These are phyloP conservation scores for Dujonia santamariae DNA, from an alignment of 1,139 yeast species.

Conservation along the genomic window DNA sequence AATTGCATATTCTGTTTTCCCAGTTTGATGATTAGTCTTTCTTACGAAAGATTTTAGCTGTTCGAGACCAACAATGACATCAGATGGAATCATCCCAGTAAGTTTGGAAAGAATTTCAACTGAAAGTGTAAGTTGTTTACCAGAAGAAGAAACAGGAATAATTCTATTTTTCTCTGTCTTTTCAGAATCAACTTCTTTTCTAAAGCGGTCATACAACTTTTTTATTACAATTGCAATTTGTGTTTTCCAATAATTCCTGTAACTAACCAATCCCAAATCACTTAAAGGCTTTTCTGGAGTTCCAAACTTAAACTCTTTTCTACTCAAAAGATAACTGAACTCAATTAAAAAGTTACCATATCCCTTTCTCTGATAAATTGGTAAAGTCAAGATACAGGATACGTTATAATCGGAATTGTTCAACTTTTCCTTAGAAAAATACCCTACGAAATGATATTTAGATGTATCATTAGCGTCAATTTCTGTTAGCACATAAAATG, in stretches of 20 bases:
- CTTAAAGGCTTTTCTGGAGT: constrained; percentile 95
- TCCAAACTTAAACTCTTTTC: constrained; percentile 75
- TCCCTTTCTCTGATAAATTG: constrained; percentile 84
- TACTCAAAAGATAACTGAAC: constrained; percentile 76
- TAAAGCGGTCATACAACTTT: constrained; percentile 22
- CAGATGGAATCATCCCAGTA: constrained; percentile 87
- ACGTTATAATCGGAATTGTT: constrained; percentile 76
- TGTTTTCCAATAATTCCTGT: constrained; percentile 82
- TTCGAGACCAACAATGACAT: constrained; percentile 84
- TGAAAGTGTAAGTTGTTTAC: constrained; percentile 30
- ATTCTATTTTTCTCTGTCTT: constrained; percentile 6
- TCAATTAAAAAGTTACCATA: constrained; percentile 87
- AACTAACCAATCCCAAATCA: constrained; percentile 80
- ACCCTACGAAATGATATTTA: constrained; percentile 83
- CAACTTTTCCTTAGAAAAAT: constrained; percentile 85
- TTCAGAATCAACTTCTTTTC: constrained; percentile 15
- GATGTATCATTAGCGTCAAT: constrained; percentile 45
- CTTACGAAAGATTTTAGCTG: constrained; percentile 60
- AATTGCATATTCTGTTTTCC: constrained; percentile 44
- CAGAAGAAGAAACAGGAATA: background rate
- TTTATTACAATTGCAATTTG: constrained; percentile 48
- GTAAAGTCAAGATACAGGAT: constrained; percentile 86
- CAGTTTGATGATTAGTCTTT: constrained; percentile 10
- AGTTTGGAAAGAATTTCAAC: constrained; percentile 59
- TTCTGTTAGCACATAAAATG: constrained; percentile 81